Evolutionary conservation across 768 basidiomycete genomes (phyloP).

Genomic region (Terana coerulea): DNA sequence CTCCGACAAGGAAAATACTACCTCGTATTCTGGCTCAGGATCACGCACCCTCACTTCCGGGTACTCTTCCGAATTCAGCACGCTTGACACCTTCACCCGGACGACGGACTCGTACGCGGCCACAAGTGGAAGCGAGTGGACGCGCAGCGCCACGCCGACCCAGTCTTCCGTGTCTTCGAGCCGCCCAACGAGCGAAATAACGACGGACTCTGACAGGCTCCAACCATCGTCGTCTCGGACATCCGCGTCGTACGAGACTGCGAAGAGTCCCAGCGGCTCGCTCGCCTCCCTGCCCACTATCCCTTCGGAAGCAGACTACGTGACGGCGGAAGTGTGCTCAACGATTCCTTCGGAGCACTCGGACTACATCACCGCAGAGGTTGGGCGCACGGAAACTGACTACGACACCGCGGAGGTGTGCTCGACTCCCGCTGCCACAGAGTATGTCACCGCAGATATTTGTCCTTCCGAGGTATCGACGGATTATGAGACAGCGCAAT

Average conservation of each 20-base stretch:
- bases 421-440: constrained; percentile 34
- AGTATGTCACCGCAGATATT: constrained; percentile 49
- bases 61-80: constrained; percentile 21
- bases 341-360: constrained; percentile 18
- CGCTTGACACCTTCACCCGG: constrained; percentile 20
- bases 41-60: constrained; percentile 19
- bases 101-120: constrained; percentile 17
- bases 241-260: constrained; percentile 10
- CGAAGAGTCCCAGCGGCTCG: constrained; percentile 30
- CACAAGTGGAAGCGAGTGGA: constrained; percentile 12
- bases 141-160: constrained; percentile 14
- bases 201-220: background rate
- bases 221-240: constrained; percentile 4
- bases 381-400: constrained; percentile 35
- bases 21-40: constrained; percentile 27
- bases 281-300: constrained; percentile 58
- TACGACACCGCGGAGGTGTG: constrained; percentile 41
- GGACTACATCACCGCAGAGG: constrained; percentile 31
- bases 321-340: constrained; percentile 35
- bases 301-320: constrained; percentile 47
- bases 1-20: constrained; percentile 57
- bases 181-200: constrained; percentile 1
- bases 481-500: constrained; percentile 46
- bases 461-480: constrained; percentile 41
- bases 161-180: constrained; percentile 14